These are phyloP conservation scores for Centrapalus pauciflorus DNA, from an alignment of 129 eudicot genomes.

Conservation along the genomic window DNA sequence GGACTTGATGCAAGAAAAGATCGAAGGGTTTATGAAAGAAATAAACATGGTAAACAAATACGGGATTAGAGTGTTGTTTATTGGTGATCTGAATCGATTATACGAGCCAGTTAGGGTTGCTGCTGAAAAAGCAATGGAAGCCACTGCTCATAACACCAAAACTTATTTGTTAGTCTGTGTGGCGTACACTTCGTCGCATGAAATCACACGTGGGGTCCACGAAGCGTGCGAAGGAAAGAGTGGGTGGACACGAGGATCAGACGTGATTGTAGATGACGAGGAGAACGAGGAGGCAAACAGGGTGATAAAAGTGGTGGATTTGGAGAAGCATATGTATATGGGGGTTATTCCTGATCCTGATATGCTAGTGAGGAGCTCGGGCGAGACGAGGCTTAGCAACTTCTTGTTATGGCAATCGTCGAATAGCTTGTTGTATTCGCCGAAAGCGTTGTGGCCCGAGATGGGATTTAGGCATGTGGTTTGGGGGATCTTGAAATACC, in stretches of 20 bases:
- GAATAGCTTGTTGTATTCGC: conserved; percentile 33
- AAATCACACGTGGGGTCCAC: conserved; percentile 41
- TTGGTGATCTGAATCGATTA: conserved; percentile 59
- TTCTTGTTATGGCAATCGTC: conserved; percentile 60
- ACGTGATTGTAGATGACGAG: conserved; percentile 4
- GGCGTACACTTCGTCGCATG: conserved; percentile 67
- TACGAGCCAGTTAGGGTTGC: conserved; percentile 41
- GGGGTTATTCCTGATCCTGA: conserved; percentile 57
- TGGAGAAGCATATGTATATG: conserved; percentile 70
- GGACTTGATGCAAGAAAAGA: conserved; percentile 78
- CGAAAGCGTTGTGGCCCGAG: conserved; percentile 56
- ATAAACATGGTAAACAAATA: conserved; percentile 40
- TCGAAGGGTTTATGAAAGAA: conserved; percentile 54
- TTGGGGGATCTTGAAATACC: conserved; percentile 53
- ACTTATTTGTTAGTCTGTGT: conserved; percentile 42
- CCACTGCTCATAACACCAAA: conserved; percentile 36
- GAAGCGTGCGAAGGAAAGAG: conserved; percentile 46
- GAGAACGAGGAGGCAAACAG: background rate
- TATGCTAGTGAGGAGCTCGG: conserved; percentile 58
- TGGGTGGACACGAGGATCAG: background rate
- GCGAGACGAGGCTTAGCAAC: conserved; percentile 69
- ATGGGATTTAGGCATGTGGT: conserved; percentile 56
- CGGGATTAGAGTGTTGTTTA: conserved; percentile 46
- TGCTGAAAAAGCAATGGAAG: conserved; percentile 54
- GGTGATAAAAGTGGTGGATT: conserved; percentile 34